These are phyloP conservation scores for Leishmania gerbilli DNA, from an alignment of 208 protist species.

Conservation along the genomic window DNA sequence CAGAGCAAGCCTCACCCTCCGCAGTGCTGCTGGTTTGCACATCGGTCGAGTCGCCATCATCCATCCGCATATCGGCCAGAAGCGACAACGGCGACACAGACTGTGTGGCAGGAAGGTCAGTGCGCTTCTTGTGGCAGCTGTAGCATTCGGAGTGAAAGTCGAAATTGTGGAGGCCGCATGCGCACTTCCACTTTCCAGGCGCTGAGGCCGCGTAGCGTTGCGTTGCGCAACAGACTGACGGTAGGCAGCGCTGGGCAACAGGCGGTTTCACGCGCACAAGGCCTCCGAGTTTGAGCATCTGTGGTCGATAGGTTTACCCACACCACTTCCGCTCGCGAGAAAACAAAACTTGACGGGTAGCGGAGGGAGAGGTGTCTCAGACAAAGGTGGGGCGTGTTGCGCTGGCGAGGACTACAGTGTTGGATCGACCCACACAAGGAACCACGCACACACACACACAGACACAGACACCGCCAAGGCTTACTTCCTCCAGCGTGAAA, in stretches of 20 bases:
- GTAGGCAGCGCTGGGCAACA: neutral
- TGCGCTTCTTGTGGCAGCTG: conserved; percentile 45
- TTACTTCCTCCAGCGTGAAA: too few relatives aligned
- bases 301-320: neutral
- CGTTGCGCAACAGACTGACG: neutral
- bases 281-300: conserved; percentile 3
- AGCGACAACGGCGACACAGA: conserved; percentile 8
- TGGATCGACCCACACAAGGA: neutral
- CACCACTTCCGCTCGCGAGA: neutral
- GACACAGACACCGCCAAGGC: neutral
- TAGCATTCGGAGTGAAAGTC: conserved; percentile 63
- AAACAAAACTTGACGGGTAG: neutral
- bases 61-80: neutral
- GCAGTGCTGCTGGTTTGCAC: neutral
- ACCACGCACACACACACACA: neutral
- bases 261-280: neutral
- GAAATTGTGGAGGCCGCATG: conserved; percentile 77
- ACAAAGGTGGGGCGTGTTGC: neutral
- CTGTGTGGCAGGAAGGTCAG: neutral
- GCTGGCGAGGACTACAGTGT: neutral
- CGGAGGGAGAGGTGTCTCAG: neutral
- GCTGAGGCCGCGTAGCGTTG: conserved; percentile 1
- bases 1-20: neutral
- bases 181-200: conserved; percentile 52
- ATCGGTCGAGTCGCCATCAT: neutral